Percentiles rank a stretch among this genome's conserved stretches.
Conservation (phyloP, 257 asterid species). For the Coffea eugenioides region DNA sequence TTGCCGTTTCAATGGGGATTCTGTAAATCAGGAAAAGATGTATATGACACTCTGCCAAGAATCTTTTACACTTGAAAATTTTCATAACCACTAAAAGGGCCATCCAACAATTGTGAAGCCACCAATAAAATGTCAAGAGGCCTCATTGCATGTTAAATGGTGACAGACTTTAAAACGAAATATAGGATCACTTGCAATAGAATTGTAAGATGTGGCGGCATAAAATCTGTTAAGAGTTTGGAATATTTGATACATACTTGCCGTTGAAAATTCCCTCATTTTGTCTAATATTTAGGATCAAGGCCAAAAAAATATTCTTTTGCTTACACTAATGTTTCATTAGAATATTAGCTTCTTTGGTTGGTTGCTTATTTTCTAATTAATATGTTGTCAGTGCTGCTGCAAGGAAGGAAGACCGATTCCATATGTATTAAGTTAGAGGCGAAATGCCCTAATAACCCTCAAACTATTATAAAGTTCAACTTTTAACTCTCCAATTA, state of each 20-base stretch:
- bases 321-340: too few relatives aligned
- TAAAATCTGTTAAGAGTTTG: background rate
- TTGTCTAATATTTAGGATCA: background rate
- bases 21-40: background rate
- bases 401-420: too few relatives aligned
- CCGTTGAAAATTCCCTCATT: background rate
- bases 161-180: constrained; percentile 9
- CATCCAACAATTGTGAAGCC: background rate
- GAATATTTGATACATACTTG: background rate
- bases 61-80: background rate
- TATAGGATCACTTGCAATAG: background rate
- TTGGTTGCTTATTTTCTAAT: too few relatives aligned
- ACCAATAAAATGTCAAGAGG: background rate
- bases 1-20: background rate
- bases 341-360: too few relatives aligned
- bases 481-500: too few relatives aligned
- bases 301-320: background rate
- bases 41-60: background rate
- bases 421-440: too few relatives aligned
- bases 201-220: background rate
- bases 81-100: background rate
- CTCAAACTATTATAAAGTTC: too few relatives aligned
- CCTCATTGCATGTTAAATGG: background rate
- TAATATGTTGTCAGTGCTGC: too few relatives aligned
- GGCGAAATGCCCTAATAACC: too few relatives aligned